Percentiles rank a stretch among this genome's conserved stretches.
Evolutionary conservation across 352 stramenopile genomes (phyloP).

Genomic region (Globisporangium uncinulatum): DNA sequence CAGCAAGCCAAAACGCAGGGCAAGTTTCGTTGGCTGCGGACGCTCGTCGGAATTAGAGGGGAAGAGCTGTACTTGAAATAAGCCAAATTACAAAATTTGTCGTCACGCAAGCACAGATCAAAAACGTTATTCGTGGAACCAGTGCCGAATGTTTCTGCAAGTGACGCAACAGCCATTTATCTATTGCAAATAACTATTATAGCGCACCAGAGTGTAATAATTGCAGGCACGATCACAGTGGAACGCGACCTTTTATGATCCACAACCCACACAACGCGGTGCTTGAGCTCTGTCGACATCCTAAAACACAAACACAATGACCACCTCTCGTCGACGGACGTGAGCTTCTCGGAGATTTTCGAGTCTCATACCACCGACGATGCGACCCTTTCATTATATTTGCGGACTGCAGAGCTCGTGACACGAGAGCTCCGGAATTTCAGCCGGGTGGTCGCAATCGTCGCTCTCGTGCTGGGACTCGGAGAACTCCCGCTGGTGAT

Average conservation of each 20-base stretch:
- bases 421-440: not conserved
- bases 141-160: no score
- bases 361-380: no score
- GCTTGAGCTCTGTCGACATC: not conserved
- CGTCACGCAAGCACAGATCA: no score
- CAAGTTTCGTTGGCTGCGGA: not conserved
- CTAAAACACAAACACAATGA: not conserved
- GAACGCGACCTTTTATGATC: no score
- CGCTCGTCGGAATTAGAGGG: not conserved
- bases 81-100: not conserved
- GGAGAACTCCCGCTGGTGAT: not conserved
- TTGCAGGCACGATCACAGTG: no score
- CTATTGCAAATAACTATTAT: no score
- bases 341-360: not conserved
- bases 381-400: not conserved
- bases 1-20: not conserved
- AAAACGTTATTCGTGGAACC: no score
- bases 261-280: not conserved
- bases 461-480: not conserved
- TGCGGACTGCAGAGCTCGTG: not conserved
- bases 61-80: no score
- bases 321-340: not conserved
- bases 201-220: no score
- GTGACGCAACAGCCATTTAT: no score
- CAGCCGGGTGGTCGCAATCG: not conserved